Evolutionary conservation across 2,329 filamentous ascomycete genomes (phyloP), one percentile per base, ranked within the genome.

Genomic region (Pseudocercospora fuligena): DNA sequence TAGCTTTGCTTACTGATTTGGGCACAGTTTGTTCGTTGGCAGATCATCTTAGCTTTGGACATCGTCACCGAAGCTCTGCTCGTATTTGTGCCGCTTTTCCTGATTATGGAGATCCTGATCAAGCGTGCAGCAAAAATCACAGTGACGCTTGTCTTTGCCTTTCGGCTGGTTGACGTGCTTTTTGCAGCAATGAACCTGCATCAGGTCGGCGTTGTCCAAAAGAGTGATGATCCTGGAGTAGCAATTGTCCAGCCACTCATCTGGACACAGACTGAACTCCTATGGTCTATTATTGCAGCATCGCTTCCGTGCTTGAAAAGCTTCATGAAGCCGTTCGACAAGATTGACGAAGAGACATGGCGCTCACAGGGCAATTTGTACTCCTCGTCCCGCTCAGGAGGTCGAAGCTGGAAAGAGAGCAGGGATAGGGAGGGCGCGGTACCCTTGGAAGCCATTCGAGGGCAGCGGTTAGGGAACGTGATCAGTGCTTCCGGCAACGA

Each of bases 281-380:
- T 70, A 3, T 70, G 69, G 69, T 70, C 69, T n/a, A 69, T 70
- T 40, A 40, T 70, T 31, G 59, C 69, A 1, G 66, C 66, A 11
- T 70, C 69, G 8, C 51, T 70, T 11, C 69, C 69, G 14, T 70
- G 69, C 33, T 59, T 70, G 40, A 69, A 70, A 49, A 63, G 64
- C 3, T 68, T 70, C 60, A 69, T 68, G 64, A 60, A 61, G 16
- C 69, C 69, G 5, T 69, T 70, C 53, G 66, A 70, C 40, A 69
- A 68, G 53, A 58, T 70, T 33, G 69, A 68, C 53, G 64, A 70
- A 16, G 60, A 67, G 7, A 69, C 65, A 21, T 69, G 69, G 69
- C 56, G 66, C 12, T 67, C 69, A 11, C 61, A 66, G 2, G 59
- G 61, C 58, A 64, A 66, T 27, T 27, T 60, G 53, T 66, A 69